These are phyloP conservation scores for Leishmania martiniquensis DNA, from an alignment of 208 protist species.

Conservation along the genomic window DNA sequence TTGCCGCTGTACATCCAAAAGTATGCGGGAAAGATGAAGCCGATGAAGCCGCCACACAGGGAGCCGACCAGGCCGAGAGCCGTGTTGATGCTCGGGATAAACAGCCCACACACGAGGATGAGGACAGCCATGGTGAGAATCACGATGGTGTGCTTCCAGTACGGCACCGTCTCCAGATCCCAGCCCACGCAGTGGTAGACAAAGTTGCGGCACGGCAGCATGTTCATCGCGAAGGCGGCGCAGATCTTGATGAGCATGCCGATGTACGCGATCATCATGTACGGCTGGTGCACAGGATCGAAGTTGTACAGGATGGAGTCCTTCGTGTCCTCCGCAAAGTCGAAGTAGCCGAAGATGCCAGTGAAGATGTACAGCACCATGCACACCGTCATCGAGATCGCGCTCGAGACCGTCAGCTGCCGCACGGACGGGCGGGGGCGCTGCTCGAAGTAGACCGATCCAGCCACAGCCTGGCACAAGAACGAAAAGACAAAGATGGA, in stretches of 20 bases:
- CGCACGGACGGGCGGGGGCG: slow-evolving; percentile 27
- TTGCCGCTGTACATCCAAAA: slow-evolving; percentile 68
- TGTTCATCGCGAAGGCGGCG: slow-evolving; percentile 53
- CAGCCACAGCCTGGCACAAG: slow-evolving; percentile 55
- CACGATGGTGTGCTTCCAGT: slow-evolving; percentile 41
- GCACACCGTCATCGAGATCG: slow-evolving; percentile 56
- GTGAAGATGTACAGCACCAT: slow-evolving; percentile 52
- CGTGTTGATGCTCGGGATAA: slow-evolving; percentile 76
- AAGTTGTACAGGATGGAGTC: slow-evolving; percentile 61
- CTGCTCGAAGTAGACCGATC: slow-evolving; percentile 58
- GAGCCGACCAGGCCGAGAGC: slow-evolving; percentile 61
- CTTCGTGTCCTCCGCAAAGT: slow-evolving; percentile 59
- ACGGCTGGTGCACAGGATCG: slow-evolving; percentile 47
- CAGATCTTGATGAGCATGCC: slow-evolving; percentile 63
- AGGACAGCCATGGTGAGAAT: slow-evolving; percentile 30
- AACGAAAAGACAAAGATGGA: slow-evolving; percentile 71
- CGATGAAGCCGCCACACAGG: slow-evolving; percentile 61
- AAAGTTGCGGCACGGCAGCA: slow-evolving; percentile 48
- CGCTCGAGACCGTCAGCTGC: slow-evolving; percentile 40
- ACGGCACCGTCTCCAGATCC: slow-evolving; percentile 11
- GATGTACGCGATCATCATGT: slow-evolving; percentile 52
- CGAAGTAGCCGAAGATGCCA: slow-evolving; percentile 66
- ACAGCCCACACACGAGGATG: slow-evolving; percentile 58
- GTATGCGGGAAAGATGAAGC: slow-evolving; percentile 58
- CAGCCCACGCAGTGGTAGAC: slow-evolving; percentile 57